phyloP scores from a whole-genome alignment of 768 basidiomycete species.

The Suillus decipiens region DNA sequence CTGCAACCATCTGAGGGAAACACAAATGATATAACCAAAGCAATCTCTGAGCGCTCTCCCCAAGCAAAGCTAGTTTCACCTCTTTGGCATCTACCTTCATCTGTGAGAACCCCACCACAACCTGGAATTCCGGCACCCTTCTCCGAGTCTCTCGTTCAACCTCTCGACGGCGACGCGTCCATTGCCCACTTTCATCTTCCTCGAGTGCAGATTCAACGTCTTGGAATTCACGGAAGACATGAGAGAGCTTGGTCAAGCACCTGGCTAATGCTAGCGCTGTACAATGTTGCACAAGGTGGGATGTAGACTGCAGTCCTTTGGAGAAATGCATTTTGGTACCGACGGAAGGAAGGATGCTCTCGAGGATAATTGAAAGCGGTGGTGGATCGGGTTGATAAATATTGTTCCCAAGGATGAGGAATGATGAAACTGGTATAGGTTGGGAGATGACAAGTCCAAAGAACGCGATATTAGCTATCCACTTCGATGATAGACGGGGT shows the following conservation, averaged over 20 bases:
- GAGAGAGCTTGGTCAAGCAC: constrained; percentile 74
- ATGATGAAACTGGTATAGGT: constrained; percentile 58
- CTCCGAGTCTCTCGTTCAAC: constrained; percentile 74
- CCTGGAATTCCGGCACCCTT: constrained; percentile 84
- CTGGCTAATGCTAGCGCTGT: constrained; percentile 77
- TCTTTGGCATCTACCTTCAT: constrained; percentile 35
- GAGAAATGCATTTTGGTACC: constrained; percentile 74
- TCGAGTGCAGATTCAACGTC: constrained; percentile 55
- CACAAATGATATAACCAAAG: constrained; percentile 85
- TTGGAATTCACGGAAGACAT: constrained; percentile 51
- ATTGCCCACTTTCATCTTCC: constrained; percentile 69
- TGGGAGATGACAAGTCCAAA: constrained; percentile 79
- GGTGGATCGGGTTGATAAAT: constrained; percentile 77
- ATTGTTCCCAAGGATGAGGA: constrained; percentile 49
- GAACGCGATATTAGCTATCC: constrained; percentile 89
- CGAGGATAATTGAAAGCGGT: constrained; percentile 65
- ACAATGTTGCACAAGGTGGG: constrained; percentile 82
- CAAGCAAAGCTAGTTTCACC: constrained; percentile 61
- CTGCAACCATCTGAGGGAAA: constrained; percentile 71
- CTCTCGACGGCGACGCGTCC: constrained; percentile 66
- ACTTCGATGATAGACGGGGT: constrained; percentile 84
- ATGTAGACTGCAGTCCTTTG: constrained; percentile 75
- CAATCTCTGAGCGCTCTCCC: constrained; percentile 79
- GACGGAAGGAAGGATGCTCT: constrained; percentile 76
- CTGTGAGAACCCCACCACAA: constrained; percentile 82